These are phyloP conservation scores for Plasmodium adleri DNA, from an alignment of 169 alveolate genomes.

Conservation along the genomic window DNA sequence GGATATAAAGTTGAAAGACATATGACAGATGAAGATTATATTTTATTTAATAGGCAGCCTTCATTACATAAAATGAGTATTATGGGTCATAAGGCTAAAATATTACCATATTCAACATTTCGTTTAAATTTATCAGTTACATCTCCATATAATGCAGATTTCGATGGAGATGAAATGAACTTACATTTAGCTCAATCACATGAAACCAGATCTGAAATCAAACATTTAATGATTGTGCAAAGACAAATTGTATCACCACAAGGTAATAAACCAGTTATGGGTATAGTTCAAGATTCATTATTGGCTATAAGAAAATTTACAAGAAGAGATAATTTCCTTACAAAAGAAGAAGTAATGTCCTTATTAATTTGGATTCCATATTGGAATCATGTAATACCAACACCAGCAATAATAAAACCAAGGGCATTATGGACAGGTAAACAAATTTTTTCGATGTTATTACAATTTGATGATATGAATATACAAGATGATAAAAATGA, in stretches of 20 bases:
- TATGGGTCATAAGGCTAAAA: slow-evolving; percentile 99
- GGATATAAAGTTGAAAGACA: slow-evolving; percentile 99
- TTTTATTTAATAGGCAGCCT: slow-evolving; percentile 99
- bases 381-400: slow-evolving; percentile 98
- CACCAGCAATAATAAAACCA: slow-evolving; percentile 98
- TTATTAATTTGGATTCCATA: slow-evolving; percentile 97
- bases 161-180: slow-evolving; percentile 99
- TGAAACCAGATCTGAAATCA: slow-evolving; percentile 98
- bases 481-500: slow-evolving; percentile 49
- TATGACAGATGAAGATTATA: slow-evolving; percentile 98
- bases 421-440: slow-evolving; percentile 99
- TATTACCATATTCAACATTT: slow-evolving; percentile 99
- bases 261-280: slow-evolving; percentile 99
- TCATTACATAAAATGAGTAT: slow-evolving; percentile 99
- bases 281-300: slow-evolving; percentile 99
- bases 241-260: slow-evolving; percentile 99
- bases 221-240: slow-evolving; percentile 99
- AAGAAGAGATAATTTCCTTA: slow-evolving; percentile 96
- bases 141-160: slow-evolving; percentile 99
- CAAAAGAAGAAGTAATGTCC: slow-evolving; percentile 94
- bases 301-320: slow-evolving; percentile 96
- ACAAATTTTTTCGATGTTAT: slow-evolving; percentile 96
- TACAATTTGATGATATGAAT: slow-evolving; percentile 90
- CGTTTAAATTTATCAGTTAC: slow-evolving; percentile 99
- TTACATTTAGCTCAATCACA: slow-evolving; percentile 99